Evolutionary conservation across 2,329 filamentous ascomycete genomes (phyloP).

Genomic region (Fusarium chlamydosporum): DNA sequence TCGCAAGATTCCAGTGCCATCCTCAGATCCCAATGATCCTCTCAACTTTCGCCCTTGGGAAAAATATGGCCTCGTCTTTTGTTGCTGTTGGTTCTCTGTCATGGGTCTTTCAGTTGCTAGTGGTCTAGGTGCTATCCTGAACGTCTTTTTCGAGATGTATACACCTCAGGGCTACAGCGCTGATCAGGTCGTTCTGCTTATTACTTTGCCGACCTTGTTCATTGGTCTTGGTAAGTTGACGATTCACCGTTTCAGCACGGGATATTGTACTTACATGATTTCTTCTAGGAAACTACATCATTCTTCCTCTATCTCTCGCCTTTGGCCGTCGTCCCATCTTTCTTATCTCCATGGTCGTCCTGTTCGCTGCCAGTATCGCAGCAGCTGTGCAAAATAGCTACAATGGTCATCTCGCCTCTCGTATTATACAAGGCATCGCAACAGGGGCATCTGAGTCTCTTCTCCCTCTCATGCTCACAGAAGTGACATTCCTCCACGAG

Average conservation of each 20-base stretch:
- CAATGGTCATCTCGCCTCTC: conserved; percentile 7
- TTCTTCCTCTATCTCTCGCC: conserved; percentile 12
- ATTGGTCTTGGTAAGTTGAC: conserved; percentile 20
- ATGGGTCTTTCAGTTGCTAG: conserved; percentile 21
- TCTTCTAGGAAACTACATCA: conserved; percentile 25
- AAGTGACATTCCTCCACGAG: conserved; percentile 20
- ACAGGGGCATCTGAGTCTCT: conserved; percentile 23
- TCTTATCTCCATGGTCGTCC: conserved; percentile 10
- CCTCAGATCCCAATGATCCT: conserved; percentile 21
- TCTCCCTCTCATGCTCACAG: conserved; percentile 18
- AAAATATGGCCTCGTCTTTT: conserved; percentile 27
- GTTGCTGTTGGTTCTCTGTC: conserved; percentile 26
- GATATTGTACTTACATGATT: neutral
- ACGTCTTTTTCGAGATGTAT: conserved; percentile 25
- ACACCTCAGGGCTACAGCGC: conserved; percentile 14
- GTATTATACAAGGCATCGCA: conserved; percentile 12
- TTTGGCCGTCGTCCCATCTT: conserved; percentile 23
- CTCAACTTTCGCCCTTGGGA: conserved; percentile 19
- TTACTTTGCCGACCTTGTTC: conserved; percentile 17
- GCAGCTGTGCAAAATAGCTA: conserved; percentile 16
- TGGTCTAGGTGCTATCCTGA: conserved; percentile 13
- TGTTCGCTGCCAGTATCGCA: conserved; percentile 11
- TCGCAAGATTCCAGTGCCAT: conserved; percentile 22
- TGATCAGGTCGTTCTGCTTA: conserved; percentile 20
- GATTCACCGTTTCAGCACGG: fast-evolving